These are phyloP conservation scores for Penicillium waksmanii DNA, from an alignment of 495 filamentous ascomycete species.

Conservation along the genomic window DNA sequence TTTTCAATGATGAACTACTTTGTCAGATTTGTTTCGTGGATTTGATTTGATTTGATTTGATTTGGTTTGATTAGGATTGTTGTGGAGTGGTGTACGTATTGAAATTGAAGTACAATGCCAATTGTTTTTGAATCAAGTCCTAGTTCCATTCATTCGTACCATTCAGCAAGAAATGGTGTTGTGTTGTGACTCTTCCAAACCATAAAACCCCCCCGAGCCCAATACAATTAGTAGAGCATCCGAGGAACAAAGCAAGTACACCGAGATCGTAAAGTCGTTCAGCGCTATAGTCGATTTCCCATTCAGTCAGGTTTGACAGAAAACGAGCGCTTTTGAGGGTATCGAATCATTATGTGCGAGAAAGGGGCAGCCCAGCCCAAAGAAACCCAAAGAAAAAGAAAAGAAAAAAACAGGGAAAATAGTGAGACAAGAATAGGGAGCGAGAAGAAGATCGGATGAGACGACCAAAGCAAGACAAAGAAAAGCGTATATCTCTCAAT, in stretches of 20 bases:
- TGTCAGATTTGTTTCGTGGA: not conserved
- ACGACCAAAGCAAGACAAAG: constrained; percentile 12
- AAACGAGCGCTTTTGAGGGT: constrained; percentile 26
- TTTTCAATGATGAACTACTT: not conserved
- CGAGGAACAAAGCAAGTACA: constrained; percentile 15
- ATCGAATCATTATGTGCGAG: constrained; percentile 28
- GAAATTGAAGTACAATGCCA: constrained; percentile 3
- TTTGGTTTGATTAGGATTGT: not conserved
- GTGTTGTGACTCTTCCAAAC: not conserved
- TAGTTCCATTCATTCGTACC: not conserved
- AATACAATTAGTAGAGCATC: not conserved
- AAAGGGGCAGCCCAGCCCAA: constrained; percentile 7
- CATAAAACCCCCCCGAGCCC: not conserved
- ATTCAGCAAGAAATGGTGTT: not conserved
- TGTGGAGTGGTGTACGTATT: constrained; percentile 1
- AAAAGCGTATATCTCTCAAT: not conserved
- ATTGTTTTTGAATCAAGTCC: not conserved
- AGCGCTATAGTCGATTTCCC: constrained; percentile 14
- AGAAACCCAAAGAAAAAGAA: constrained; percentile 7
- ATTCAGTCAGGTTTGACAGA: constrained; percentile 4
- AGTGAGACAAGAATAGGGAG: not conserved
- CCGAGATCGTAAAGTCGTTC: constrained; percentile 25
- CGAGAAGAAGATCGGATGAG: constrained; percentile 1
- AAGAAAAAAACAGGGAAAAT: not conserved
- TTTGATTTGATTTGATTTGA: not conserved